Evolutionary conservation across 495 filamentous ascomycete genomes (phyloP).

Genomic region (Penicillium cataractarum): DNA sequence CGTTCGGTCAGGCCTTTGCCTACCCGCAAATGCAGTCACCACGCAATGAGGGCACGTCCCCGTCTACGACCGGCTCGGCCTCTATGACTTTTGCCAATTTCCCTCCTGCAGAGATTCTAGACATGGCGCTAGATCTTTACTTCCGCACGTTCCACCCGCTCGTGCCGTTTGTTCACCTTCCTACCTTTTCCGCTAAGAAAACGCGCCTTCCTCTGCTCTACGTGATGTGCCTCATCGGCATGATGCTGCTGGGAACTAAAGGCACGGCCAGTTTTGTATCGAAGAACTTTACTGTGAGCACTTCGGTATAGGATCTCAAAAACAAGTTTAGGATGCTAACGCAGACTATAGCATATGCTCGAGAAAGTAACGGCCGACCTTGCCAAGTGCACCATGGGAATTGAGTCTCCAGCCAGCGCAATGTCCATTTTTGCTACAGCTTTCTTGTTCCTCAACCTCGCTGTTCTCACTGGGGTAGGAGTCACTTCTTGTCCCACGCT

Average conservation of each 20-base stretch:
- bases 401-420: conserved; percentile 40
- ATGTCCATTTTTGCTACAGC: conserved; percentile 52
- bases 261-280: conserved; percentile 52
- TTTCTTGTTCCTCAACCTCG: conserved; percentile 52
- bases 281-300: conserved; percentile 47
- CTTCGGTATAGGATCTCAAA: background rate
- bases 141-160: conserved; percentile 55
- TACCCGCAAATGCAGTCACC: conserved; percentile 32
- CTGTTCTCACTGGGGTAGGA: conserved; percentile 54
- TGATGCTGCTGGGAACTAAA: conserved; percentile 54
- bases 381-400: conserved; percentile 40
- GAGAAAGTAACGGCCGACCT: conserved; percentile 48
- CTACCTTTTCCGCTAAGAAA: conserved; percentile 54
- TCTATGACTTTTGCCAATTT: conserved; percentile 39
- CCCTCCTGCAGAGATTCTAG: conserved; percentile 56
- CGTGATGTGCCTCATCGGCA: conserved; percentile 56
- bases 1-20: conserved; percentile 34
- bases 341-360: conserved; percentile 37
- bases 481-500: background rate
- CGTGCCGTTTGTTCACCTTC: conserved; percentile 55
- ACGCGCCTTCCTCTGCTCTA: conserved; percentile 46
- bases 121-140: conserved; percentile 58
- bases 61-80: conserved; percentile 26
- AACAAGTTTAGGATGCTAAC: conserved; percentile 8
- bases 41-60: conserved; percentile 30